These are phyloP conservation scores for Dichotomocladium elegans DNA, from an alignment of 371 early-diverging fungal species.

Conservation along the genomic window DNA sequence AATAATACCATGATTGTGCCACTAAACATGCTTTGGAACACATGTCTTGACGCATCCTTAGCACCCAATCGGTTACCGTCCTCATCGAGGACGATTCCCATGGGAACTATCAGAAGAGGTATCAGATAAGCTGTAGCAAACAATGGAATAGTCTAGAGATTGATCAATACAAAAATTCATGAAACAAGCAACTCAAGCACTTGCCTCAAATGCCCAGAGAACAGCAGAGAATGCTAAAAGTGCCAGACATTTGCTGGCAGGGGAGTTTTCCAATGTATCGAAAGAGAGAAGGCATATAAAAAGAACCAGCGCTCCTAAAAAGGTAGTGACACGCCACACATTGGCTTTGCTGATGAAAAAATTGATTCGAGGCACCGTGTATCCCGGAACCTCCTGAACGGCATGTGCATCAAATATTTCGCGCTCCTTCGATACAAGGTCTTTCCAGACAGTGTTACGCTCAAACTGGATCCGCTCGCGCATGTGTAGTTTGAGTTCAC, in stretches of 20 bases:
- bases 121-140: conserved; percentile 77
- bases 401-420: conserved; percentile 39
- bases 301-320: conserved; percentile 39
- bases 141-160: conserved; percentile 50
- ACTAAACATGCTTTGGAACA: conserved; percentile 90
- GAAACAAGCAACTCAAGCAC: background rate
- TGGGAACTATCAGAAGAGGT: conserved; percentile 66
- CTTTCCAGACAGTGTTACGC: conserved; percentile 78
- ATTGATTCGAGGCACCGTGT: conserved; percentile 20
- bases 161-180: background rate
- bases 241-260: conserved; percentile 59
- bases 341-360: conserved; percentile 10
- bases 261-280: conserved; percentile 46
- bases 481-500: conserved; percentile 59
- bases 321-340: conserved; percentile 12
- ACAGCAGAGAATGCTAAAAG: conserved; percentile 54
- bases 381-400: conserved; percentile 24
- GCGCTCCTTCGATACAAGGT: conserved; percentile 72
- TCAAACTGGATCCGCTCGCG: conserved; percentile 74
- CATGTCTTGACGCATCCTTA: conserved; percentile 71
- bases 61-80: conserved; percentile 46
- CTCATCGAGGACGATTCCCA: conserved; percentile 62
- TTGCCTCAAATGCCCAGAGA: conserved; percentile 67
- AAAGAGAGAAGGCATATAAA: conserved; percentile 51
- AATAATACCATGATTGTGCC: conserved; percentile 94